A percentile compares a stretch with the other conserved stretches of the same genome.
These are phyloP conservation scores for Mycena latifolia DNA, from an alignment of 768 basidiomycete genomes.

Conservation along the genomic window DNA sequence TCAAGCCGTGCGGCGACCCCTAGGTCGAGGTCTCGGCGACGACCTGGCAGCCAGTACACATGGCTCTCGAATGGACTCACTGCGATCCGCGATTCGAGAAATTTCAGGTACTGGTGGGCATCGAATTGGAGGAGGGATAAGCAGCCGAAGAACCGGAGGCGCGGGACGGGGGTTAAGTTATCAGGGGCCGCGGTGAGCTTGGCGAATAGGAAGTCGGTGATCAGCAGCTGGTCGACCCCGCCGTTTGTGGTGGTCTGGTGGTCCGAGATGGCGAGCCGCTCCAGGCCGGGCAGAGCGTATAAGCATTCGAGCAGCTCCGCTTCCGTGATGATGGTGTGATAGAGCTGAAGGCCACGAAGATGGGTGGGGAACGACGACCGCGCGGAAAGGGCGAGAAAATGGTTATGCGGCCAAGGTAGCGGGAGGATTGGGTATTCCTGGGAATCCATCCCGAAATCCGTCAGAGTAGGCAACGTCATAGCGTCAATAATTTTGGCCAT, in stretches of 20 bases:
- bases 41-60: neutral
- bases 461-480: neutral
- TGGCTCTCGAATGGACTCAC: neutral
- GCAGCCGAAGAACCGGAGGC: neutral
- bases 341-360: neutral
- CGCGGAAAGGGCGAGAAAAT: slow-evolving; percentile 7
- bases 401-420: slow-evolving; percentile 1
- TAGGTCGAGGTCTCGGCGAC: neutral
- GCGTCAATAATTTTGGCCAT: neutral
- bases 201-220: slow-evolving; percentile 7
- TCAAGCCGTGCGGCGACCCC: neutral
- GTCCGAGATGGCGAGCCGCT: too few relatives aligned
- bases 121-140: neutral
- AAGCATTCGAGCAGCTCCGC: slow-evolving; percentile 12
- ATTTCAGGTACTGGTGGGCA: neutral
- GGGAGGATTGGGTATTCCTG: neutral
- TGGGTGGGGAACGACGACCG: slow-evolving; percentile 5
- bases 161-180: neutral
- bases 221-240: neutral
- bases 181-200: neutral
- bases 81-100: neutral
- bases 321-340: neutral
- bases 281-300: neutral
- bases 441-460: neutral
- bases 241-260: slow-evolving; percentile 3